Conservation (phyloP, 129 eudicot species). For the Flaveria linearis region DNA sequence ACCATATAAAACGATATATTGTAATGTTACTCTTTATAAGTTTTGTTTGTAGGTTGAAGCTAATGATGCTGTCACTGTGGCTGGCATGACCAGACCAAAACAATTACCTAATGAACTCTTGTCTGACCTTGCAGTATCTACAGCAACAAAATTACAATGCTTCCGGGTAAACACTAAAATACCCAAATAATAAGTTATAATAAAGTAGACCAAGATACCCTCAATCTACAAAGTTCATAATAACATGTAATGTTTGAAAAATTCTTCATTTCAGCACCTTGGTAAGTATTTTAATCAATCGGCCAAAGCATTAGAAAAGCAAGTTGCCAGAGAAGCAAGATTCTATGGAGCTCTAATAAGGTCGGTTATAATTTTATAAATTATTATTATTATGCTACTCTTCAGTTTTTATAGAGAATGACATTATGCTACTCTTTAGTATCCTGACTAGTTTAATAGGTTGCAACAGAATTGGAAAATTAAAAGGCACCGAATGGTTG, state of each 20-base stretch:
- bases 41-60: constrained; percentile 70
- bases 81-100: constrained; percentile 91
- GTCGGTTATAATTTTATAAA: constrained; percentile 37
- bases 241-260: constrained; percentile 10
- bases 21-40: not conserved
- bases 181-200: not conserved
- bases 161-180: constrained; percentile 54
- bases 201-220: not conserved
- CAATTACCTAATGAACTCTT: constrained; percentile 80
- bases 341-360: constrained; percentile 96
- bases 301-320: constrained; percentile 86
- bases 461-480: constrained; percentile 98
- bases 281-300: constrained; percentile 95
- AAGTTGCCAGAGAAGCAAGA: constrained; percentile 89
- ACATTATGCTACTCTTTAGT: not conserved
- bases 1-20: not conserved
- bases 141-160: constrained; percentile 90
- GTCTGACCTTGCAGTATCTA: constrained; percentile 91
- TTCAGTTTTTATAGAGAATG: not conserved
- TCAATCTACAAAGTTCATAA: not conserved
- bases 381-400: not conserved
- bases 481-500: constrained; percentile 78
- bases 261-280: constrained; percentile 57
- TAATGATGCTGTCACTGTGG: constrained; percentile 92
- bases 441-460: constrained; percentile 48